Percentiles rank a stretch among this genome's conserved stretches.
These are phyloP conservation scores for Vigna mungo DNA, from an alignment of 306 rosid species.

Conservation along the genomic window DNA sequence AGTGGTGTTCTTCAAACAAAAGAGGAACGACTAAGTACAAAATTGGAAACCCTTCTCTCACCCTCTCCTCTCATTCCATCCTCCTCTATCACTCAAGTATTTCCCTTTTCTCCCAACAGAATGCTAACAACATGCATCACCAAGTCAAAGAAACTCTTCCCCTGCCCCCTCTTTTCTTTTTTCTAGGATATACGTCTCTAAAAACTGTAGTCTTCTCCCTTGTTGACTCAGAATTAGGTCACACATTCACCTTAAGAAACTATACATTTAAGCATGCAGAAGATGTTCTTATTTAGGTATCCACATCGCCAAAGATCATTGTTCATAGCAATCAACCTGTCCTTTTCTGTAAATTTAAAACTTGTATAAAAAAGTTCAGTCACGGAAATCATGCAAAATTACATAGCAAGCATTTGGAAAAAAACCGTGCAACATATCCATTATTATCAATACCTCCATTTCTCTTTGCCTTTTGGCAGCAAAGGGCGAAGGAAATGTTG, in stretches of 20 bases:
- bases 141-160: background rate
- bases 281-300: constrained; percentile 2
- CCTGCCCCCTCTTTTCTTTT: background rate
- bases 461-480: constrained; percentile 12
- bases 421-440: background rate
- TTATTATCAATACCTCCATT: background rate
- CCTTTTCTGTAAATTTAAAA: constrained; percentile 4
- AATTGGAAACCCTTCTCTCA: background rate
- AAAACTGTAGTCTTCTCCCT: background rate
- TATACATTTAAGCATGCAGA: constrained; percentile 18
- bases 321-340: background rate
- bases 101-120: background rate
- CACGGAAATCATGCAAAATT: background rate
- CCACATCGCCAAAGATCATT: background rate
- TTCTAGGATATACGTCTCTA: background rate
- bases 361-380: too few species aligned
- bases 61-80: background rate
- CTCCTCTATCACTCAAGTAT: background rate
- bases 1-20: background rate
- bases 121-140: background rate
- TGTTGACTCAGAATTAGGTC: background rate
- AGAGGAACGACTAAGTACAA: background rate
- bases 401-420: background rate
- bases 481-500: constrained; percentile 8
- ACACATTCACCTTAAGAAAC: constrained; percentile 2